Percentiles rank a stretch among this genome's conserved stretches.
phyloP scores from a whole-genome alignment of 495 filamentous ascomycete species.

The Xylaria venustula region DNA sequence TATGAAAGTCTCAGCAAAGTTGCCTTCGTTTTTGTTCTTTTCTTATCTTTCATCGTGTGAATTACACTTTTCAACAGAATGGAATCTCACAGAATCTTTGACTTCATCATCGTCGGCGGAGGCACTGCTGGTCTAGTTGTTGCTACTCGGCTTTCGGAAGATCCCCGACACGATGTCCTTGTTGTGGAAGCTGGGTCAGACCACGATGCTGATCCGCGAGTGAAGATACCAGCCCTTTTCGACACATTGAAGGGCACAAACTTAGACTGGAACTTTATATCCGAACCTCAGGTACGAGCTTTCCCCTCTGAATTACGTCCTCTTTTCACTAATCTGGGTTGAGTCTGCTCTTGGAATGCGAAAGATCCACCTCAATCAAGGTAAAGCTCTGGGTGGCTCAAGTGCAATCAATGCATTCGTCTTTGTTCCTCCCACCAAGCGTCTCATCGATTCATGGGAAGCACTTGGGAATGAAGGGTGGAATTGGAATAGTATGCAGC shows the following conservation, averaged over 20 bases:
- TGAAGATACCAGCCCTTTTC: constrained; percentile 45
- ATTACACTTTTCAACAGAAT: background rate
- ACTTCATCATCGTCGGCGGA: constrained; percentile 27
- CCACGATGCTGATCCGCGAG: constrained; percentile 39
- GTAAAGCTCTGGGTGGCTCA: constrained; percentile 57
- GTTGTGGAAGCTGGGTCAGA: constrained; percentile 56
- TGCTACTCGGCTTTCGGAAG: constrained; percentile 45
- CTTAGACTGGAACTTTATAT: constrained; percentile 54
- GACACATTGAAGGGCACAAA: constrained; percentile 43
- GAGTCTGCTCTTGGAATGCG: constrained; percentile 41
- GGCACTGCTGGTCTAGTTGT: constrained; percentile 49
- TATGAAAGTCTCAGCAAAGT: too few species aligned
- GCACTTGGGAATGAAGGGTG: constrained; percentile 53
- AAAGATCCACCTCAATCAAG: constrained; percentile 41
- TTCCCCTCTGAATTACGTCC: background rate
- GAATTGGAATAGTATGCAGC: constrained; percentile 46
- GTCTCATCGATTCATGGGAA: constrained; percentile 53
- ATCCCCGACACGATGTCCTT: constrained; percentile 37
- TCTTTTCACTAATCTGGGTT: background rate
- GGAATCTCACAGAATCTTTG: constrained; percentile 4
- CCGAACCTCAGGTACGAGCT: constrained; percentile 42
- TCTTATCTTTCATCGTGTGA: background rate
- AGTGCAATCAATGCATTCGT: constrained; percentile 56
- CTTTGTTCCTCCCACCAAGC: constrained; percentile 42
- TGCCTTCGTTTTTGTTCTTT: too few species aligned